phyloP scores from a whole-genome alignment of 108 stramenopile species.

The Pseudonitzschia pungens region DNA sequence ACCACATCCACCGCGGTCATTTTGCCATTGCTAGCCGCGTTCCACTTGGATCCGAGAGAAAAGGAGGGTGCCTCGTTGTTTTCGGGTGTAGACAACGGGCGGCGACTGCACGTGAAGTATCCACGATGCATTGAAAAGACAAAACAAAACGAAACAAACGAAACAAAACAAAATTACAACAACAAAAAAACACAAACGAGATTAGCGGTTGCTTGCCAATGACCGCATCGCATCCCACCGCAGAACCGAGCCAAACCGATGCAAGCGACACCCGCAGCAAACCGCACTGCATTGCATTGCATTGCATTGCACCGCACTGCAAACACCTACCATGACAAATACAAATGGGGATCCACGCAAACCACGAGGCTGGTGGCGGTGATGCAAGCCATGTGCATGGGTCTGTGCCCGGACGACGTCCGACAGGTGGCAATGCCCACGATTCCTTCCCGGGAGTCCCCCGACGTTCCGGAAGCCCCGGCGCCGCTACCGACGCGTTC shows the following conservation, averaged over 20 bases:
- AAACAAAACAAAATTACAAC: no score
- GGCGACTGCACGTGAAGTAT: constrained; percentile 19
- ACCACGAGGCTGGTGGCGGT: constrained; percentile 32
- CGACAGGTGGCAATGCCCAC: constrained; percentile 40
- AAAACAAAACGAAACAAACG: no score
- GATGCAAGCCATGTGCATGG: constrained; percentile 51
- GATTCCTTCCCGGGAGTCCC: constrained; percentile 27
- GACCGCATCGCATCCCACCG: no score
- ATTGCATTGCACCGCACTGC: no score
- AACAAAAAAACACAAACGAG: neutral
- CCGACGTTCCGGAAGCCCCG: neutral
- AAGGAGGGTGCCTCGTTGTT: constrained; percentile 29
- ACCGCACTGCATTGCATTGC: no score
- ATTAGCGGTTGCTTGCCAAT: no score
- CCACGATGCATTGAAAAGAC: no score
- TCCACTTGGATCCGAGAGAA: constrained; percentile 46
- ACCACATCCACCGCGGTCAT: constrained; percentile 58
- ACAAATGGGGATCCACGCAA: constrained; percentile 55
- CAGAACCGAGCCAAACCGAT: no score
- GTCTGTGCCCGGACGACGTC: constrained; percentile 27
- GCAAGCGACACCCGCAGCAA: no score
- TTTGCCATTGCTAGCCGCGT: constrained; percentile 48
- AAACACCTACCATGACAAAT: constrained; percentile 52
- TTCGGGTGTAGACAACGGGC: constrained; percentile 25
- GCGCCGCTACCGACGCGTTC: constrained; percentile 32